Conservation (phyloP, 768 basidiomycete genomes). For the Boletus rex-veris region DNA sequence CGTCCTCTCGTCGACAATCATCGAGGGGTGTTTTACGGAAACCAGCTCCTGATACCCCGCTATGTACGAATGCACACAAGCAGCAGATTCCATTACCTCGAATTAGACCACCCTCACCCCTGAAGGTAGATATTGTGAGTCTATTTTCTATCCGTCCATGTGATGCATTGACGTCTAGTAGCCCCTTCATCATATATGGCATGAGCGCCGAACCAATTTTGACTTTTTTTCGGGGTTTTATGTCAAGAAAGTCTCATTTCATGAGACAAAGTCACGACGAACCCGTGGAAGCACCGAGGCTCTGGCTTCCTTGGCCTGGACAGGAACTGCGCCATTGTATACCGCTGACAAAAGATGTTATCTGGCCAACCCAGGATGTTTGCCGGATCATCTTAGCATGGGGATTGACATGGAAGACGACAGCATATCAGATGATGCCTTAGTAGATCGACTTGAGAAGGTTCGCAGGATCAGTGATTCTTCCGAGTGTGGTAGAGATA, state of each 20-base stretch:
- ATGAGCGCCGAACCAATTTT: constrained; percentile 23
- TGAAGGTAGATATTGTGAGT: constrained; percentile 27
- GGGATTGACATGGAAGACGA: constrained; percentile 51
- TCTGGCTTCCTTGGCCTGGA: constrained; percentile 35
- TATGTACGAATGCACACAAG: background rate
- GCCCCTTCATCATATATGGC: constrained; percentile 32
- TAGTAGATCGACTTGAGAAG: constrained; percentile 46
- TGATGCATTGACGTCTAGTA: constrained; percentile 15
- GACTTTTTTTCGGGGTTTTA: background rate
- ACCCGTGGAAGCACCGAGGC: constrained; percentile 22
- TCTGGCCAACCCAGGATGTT: background rate
- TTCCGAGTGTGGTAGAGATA: background rate
- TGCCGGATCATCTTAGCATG: constrained; percentile 22
- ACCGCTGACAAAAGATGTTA: background rate
- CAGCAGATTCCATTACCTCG: constrained; percentile 17
- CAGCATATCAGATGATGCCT: constrained; percentile 46
- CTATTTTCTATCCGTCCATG: background rate
- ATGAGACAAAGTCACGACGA: constrained; percentile 3
- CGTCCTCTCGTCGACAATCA: background rate
- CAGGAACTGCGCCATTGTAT: constrained; percentile 14
- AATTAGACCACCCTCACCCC: constrained; percentile 24
- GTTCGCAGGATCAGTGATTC: constrained; percentile 31
- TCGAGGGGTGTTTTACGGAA: constrained; percentile 5
- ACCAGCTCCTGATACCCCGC: background rate
- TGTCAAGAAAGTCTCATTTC: background rate